Evolutionary conservation across 495 filamentous ascomycete genomes (phyloP).

Genomic region (Penicillium waksmanii): DNA sequence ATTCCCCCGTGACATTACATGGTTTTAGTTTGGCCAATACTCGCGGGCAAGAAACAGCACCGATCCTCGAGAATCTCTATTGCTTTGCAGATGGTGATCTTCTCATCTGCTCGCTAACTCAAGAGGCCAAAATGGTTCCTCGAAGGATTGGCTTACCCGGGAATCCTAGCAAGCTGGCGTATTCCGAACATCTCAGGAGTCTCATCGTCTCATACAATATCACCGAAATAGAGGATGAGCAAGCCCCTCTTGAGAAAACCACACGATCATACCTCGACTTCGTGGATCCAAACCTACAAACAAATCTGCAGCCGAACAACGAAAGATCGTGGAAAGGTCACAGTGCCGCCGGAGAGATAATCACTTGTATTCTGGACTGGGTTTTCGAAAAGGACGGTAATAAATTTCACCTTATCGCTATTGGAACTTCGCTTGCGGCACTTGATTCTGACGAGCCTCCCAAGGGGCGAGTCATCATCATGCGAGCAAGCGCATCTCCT

Average conservation of each 20-base stretch:
- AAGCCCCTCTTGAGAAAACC: conserved; percentile 30
- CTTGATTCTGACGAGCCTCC: not conserved
- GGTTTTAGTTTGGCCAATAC: conserved; percentile 36
- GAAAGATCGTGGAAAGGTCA: conserved; percentile 36
- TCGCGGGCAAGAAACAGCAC: conserved; percentile 14
- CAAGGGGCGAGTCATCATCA: conserved; percentile 40
- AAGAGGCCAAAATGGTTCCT: conserved; percentile 41
- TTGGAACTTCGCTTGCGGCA: conserved; percentile 43
- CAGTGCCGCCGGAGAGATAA: conserved; percentile 47
- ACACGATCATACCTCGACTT: conserved; percentile 45
- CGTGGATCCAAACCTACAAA: conserved; percentile 44
- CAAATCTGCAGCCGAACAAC: conserved; percentile 19
- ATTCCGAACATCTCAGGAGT: conserved; percentile 43
- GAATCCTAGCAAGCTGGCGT: conserved; percentile 44
- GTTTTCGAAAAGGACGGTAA: conserved; percentile 42
- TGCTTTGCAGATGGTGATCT: conserved; percentile 47
- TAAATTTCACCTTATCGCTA: conserved; percentile 51
- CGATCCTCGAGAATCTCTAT: conserved; percentile 39
- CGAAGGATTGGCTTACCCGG: conserved; percentile 47
- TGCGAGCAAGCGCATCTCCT: conserved; percentile 35
- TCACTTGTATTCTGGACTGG: conserved; percentile 57
- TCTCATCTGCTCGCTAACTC: conserved; percentile 43
- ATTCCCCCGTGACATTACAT: conserved; percentile 38
- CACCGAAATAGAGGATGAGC: conserved; percentile 24
- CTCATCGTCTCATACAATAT: conserved; percentile 47